Evolutionary conservation across 257 asterid genomes (phyloP).

Genomic region (Ajuga chamaepitys): DNA sequence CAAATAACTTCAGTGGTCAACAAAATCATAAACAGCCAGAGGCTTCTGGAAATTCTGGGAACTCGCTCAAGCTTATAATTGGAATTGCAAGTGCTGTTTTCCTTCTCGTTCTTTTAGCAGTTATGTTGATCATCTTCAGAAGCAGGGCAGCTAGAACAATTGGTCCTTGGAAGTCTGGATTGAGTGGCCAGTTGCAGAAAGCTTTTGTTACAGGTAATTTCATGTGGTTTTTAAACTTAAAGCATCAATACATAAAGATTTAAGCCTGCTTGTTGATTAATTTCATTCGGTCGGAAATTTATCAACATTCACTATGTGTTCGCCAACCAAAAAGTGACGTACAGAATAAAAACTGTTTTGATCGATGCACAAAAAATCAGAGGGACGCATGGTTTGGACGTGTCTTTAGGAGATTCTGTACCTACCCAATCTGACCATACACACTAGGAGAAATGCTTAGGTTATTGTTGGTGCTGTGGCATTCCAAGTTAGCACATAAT

Average conservation of each 20-base stretch:
- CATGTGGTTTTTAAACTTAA: neutral
- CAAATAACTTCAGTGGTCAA: slow-evolving; percentile 16
- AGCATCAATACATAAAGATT: neutral
- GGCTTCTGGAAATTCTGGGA: slow-evolving; percentile 14
- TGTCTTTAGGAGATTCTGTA: too few relatives aligned
- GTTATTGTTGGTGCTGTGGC: too few relatives aligned
- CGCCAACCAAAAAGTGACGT: too few relatives aligned
- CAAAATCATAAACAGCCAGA: slow-evolving; percentile 15
- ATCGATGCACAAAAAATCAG: too few relatives aligned
- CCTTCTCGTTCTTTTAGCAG: slow-evolving; percentile 29
- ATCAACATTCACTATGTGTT: neutral
- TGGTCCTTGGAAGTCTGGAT: slow-evolving; percentile 84
- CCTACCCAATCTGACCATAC: too few relatives aligned
- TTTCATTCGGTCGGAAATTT: neutral
- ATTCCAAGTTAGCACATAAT: too few relatives aligned
- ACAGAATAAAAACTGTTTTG: too few relatives aligned
- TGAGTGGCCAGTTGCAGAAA: slow-evolving; percentile 91
- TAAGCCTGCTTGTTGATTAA: neutral
- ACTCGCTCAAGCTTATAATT: slow-evolving; percentile 36
- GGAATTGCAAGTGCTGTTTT: slow-evolving; percentile 39
- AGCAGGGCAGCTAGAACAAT: slow-evolving; percentile 60
- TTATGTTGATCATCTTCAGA: slow-evolving; percentile 39
- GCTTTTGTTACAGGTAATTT: slow-evolving; percentile 81
- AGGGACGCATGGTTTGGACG: too few relatives aligned
- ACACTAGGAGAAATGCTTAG: too few relatives aligned